phyloP scores from a whole-genome alignment of 768 basidiomycete genomes.

The Mycena alexandri region DNA sequence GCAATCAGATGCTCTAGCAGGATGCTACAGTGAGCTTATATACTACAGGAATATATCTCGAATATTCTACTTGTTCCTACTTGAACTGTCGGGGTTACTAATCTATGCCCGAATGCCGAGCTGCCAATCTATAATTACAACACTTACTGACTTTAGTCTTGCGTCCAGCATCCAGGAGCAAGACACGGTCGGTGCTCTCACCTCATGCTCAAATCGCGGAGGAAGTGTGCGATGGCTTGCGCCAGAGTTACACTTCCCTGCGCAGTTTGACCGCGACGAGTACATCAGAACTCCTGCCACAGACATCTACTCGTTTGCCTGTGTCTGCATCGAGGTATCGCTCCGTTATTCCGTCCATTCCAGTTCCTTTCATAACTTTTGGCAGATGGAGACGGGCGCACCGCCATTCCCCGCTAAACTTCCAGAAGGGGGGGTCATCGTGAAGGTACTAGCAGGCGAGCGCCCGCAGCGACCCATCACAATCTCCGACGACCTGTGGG shows the following conservation, averaged over 20 bases:
- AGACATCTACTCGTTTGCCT: background rate
- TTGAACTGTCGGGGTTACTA: too few species aligned
- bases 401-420: background rate
- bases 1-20: too few species aligned
- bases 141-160: background rate
- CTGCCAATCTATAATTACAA: too few species aligned
- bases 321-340: background rate
- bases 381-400: background rate
- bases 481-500: background rate
- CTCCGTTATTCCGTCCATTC: background rate
- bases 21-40: too few species aligned
- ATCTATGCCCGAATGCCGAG: too few species aligned
- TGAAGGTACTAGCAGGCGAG: background rate
- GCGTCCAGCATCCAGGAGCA: background rate
- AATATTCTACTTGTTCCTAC: too few species aligned
- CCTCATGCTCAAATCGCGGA: background rate
- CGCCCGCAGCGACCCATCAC: background rate
- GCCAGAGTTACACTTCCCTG: background rate
- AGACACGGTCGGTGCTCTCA: background rate
- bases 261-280: background rate
- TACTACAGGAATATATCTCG: too few species aligned
- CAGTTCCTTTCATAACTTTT: too few species aligned
- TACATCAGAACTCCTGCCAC: background rate
- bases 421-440: background rate
- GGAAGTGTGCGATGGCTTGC: conserved; percentile 2